Evolutionary conservation across 2,329 filamentous ascomycete species (phyloP).

Genomic region (Penicillium sp.): DNA sequence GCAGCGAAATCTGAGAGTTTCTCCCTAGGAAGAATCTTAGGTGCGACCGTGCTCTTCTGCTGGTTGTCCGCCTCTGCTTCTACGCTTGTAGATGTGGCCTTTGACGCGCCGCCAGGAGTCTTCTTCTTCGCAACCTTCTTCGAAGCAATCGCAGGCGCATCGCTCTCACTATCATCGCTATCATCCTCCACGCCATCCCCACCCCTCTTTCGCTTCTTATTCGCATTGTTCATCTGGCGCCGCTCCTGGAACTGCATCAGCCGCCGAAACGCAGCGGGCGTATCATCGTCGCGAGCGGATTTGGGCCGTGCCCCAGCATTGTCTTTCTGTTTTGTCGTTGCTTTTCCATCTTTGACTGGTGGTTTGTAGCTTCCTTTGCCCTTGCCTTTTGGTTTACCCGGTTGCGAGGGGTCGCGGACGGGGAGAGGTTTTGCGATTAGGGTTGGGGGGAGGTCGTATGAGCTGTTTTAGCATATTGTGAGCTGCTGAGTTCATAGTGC

Average conservation of each 20-base stretch:
- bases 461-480: constrained; percentile 30
- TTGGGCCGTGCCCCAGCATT: constrained; percentile 30
- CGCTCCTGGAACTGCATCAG: constrained; percentile 74
- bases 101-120: no score
- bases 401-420: constrained; percentile 53
- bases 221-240: constrained; percentile 41
- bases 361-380: constrained; percentile 23
- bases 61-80: constrained; percentile 5
- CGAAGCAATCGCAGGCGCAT: constrained; percentile 14
- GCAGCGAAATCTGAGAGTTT: constrained; percentile 78
- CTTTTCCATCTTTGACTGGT: constrained; percentile 20
- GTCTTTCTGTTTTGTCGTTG: constrained; percentile 20
- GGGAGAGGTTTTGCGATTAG: constrained; percentile 64
- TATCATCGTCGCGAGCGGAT: constrained; percentile 68
- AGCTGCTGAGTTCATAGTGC: not conserved
- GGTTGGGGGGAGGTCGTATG: constrained; percentile 66
- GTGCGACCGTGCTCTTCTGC: constrained; percentile 31
- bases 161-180: constrained; percentile 24
- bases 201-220: constrained; percentile 55
- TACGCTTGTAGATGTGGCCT: not conserved
- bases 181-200: constrained; percentile 22
- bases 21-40: constrained; percentile 82
- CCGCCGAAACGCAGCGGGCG: constrained; percentile 83
- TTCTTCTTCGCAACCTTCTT: constrained; percentile 25
- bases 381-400: constrained; percentile 42